Evolutionary conservation across 345 rosid genomes (phyloP), one percentile per base, ranked within the genome.

Genomic region (Gossypium mustelinum): DNA sequence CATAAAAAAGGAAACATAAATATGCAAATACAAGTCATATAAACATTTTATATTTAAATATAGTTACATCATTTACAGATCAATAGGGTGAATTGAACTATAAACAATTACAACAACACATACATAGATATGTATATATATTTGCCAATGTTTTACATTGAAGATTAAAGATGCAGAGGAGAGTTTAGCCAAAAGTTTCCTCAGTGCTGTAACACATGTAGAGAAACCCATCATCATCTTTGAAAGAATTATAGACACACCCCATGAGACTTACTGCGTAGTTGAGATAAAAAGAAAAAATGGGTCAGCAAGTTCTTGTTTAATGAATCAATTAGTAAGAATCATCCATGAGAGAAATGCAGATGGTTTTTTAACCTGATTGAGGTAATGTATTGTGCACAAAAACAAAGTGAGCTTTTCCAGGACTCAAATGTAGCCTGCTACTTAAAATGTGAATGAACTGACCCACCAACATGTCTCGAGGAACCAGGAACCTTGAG

Each of bases 131-230:
- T 34, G 41, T 1, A 34, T 34, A 34, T 34, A 52, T 45, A 45
- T 45, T 11, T 45, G 50, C 50, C 50, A 16, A 52, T 52, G 56
- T 34, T 5, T 52, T 52, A 5, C 20, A 52, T 16, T 6, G 16
- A 22, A 58, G 34, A 22, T 24, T 58, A 58, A 58, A 58, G 29
- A 58, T 24, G 24, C 8, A 24, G 17, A 11, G 24, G 14, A 1
- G 39, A 24, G 29, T 59, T 59, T 59, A 25, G 63, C 63, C 63
- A 59, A 59, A 59, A 59, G 63, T 59, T 61, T 61, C 29, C 66
- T 61, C 66, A 27, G 44, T 29, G 18, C 44, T 61, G 66, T 61
- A 61, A 61, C 44, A 61, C 66, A 61, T 61, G 66, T 29, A 61
- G 66, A 61, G 44, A 61, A 61, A 61, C 10, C 44, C 66, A 29